These are phyloP conservation scores for Hirschioporus abietinus DNA, from an alignment of 768 basidiomycete genomes.

Conservation along the genomic window DNA sequence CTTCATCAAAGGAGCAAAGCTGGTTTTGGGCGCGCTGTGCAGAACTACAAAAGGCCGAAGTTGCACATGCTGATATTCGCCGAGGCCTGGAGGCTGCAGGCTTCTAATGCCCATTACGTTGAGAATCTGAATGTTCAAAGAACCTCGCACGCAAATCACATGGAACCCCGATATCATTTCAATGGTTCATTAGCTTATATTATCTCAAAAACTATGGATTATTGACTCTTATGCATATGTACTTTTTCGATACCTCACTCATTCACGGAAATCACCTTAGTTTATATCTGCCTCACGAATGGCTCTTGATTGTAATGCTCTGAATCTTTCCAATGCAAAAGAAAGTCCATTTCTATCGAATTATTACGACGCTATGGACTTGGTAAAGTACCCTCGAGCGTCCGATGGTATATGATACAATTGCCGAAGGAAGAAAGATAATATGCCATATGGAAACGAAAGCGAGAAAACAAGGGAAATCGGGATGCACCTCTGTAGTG, in stretches of 20 bases:
- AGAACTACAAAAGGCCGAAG: constrained; percentile 53
- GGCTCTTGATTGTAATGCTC: too few relatives aligned
- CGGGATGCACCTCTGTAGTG: not conserved
- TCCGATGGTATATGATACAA: constrained; percentile 4
- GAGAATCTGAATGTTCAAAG: not conserved
- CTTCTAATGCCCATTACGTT: constrained; percentile 34
- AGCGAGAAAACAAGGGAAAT: not conserved
- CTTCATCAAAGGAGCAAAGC: constrained; percentile 36
- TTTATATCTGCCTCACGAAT: too few relatives aligned
- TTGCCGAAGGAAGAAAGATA: not conserved
- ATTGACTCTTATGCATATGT: too few relatives aligned
- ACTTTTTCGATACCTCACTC: too few relatives aligned
- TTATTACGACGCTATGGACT: not conserved
- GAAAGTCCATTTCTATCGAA: not conserved
- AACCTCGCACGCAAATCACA: too few relatives aligned
- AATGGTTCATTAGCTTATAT: too few relatives aligned
- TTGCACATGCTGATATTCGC: constrained; percentile 58
- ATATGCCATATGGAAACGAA: constrained; percentile 5
- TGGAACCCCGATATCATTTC: too few relatives aligned
- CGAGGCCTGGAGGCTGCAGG: constrained; percentile 66
- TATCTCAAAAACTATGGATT: too few relatives aligned
- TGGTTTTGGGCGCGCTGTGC: constrained; percentile 57
- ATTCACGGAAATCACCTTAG: too few relatives aligned
- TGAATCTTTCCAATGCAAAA: not conserved
- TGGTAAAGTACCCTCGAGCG: not conserved